A percentile compares a stretch with the other conserved stretches of the same genome.
Conservation (phyloP, 371 early-diverging fungal species). For the Rhizopus delemar region DNA sequence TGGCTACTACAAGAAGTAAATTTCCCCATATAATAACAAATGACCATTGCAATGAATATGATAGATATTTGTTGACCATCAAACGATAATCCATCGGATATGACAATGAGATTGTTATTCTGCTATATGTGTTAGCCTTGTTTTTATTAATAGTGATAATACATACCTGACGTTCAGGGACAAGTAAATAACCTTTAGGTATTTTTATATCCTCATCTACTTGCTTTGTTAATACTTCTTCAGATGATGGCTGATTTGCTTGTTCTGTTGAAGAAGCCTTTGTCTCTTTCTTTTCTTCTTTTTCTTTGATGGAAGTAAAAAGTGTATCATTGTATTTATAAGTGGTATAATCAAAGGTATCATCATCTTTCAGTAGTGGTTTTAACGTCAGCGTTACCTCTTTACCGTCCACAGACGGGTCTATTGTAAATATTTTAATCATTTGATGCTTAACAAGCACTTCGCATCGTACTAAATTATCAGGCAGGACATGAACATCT, state of each 20-base stretch:
- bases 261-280: background rate
- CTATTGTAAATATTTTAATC: slow-evolving; percentile 40
- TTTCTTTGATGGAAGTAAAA: background rate
- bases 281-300: slow-evolving; percentile 1
- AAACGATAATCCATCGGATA: slow-evolving; percentile 51
- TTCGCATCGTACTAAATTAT: slow-evolving; percentile 31
- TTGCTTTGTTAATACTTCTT: background rate
- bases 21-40: slow-evolving; percentile 56
- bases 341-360: slow-evolving; percentile 2
- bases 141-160: background rate
- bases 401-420: slow-evolving; percentile 43
- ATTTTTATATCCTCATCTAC: slow-evolving; percentile 19
- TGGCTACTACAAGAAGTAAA: slow-evolving; percentile 31
- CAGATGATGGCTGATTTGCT: background rate
- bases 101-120: slow-evolving; percentile 47
- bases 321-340: slow-evolving; percentile 12
- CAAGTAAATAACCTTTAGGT: slow-evolving; percentile 50
- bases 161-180: slow-evolving; percentile 48
- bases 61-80: slow-evolving; percentile 54
- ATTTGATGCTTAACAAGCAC: slow-evolving; percentile 27
- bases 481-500: slow-evolving; percentile 38
- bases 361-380: background rate
- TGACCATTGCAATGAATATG: slow-evolving; percentile 50
- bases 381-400: slow-evolving; percentile 32
- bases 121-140: background rate